Conservation (phyloP, 2,329 filamentous ascomycete species). For the Penicillium sp. region DNA sequence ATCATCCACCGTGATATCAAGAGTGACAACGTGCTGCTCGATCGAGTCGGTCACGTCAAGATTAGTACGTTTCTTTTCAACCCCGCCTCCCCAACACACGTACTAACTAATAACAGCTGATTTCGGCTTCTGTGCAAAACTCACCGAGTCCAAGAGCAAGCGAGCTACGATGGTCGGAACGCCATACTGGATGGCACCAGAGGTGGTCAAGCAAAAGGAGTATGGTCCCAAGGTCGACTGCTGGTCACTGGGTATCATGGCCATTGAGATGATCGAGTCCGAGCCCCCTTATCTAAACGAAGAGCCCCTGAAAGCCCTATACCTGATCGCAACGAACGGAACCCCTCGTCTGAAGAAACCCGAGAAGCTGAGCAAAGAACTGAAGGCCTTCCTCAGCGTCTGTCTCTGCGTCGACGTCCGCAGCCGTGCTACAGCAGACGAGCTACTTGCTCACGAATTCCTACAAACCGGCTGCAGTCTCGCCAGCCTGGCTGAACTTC, state of each 20-base stretch:
- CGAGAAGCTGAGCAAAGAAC: slow-evolving; percentile 95
- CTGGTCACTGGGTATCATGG: slow-evolving; percentile 99
- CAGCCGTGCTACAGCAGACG: slow-evolving; percentile 86
- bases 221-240: slow-evolving; percentile 98
- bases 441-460: slow-evolving; percentile 91
- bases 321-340: slow-evolving; percentile 96
- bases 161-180: slow-evolving; percentile 99
- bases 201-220: slow-evolving; percentile 99
- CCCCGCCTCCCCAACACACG: background rate
- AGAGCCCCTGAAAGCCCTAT: slow-evolving; percentile 94
- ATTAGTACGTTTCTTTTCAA: slow-evolving; percentile 71
- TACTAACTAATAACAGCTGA: slow-evolving; percentile 67
- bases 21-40: slow-evolving; percentile 95
- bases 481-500: slow-evolving; percentile 79
- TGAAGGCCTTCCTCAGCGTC: slow-evolving; percentile 95
- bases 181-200: slow-evolving; percentile 99
- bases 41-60: slow-evolving; percentile 94
- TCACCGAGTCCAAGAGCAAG: slow-evolving; percentile 95
- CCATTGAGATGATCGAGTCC: slow-evolving; percentile 99
- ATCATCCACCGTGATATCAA: slow-evolving; percentile 99
- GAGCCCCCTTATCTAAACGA: slow-evolving; percentile 98
- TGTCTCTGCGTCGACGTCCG: slow-evolving; percentile 97
- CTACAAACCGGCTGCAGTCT: slow-evolving; percentile 87
- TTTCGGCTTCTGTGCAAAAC: slow-evolving; percentile 98
- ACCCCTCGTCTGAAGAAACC: slow-evolving; percentile 97